Percentiles rank a stretch among this genome's conserved stretches.
Conservation (phyloP, 2,329 filamentous ascomycete species). For the Diaporthe australafricana region DNA sequence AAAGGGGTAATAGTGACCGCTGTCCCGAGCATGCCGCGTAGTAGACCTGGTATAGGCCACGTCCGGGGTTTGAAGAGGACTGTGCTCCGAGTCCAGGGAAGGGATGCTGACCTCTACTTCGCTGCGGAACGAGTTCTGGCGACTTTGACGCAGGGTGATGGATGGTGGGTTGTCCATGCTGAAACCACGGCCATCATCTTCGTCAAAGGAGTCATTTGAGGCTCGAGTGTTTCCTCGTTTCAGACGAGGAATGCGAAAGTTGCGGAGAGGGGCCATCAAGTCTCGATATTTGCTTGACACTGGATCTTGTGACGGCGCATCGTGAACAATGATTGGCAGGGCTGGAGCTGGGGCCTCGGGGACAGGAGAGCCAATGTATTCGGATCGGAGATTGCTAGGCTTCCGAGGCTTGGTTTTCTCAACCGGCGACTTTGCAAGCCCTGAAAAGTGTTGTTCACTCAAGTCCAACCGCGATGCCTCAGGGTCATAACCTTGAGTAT, state of each 20-base stretch:
- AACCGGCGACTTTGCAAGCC: not conserved
- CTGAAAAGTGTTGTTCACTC: constrained; percentile 38
- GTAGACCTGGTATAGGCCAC: constrained; percentile 38
- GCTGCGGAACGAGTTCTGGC: constrained; percentile 43
- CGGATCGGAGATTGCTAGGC: constrained; percentile 34
- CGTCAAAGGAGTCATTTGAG: constrained; percentile 42
- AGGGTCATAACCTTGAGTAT: constrained; percentile 40
- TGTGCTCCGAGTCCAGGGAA: constrained; percentile 37
- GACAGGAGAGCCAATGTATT: constrained; percentile 24
- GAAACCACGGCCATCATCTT: constrained; percentile 39
- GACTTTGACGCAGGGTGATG: constrained; percentile 38
- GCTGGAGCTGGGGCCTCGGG: constrained; percentile 24
- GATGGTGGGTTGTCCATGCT: constrained; percentile 35
- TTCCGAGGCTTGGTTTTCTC: constrained; percentile 33
- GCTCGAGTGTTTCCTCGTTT: constrained; percentile 40
- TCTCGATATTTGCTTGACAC: constrained; percentile 21
- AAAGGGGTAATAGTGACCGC: not conserved
- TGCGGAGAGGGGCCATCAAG: constrained; percentile 34
- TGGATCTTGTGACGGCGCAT: not conserved
- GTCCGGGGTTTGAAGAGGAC: constrained; percentile 42
- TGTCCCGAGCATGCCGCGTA: not conserved
- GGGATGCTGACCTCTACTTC: constrained; percentile 46
- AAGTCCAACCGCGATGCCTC: constrained; percentile 37
- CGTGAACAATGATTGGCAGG: constrained; percentile 23
- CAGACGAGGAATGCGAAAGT: constrained; percentile 33